Percentiles rank a stretch among this genome's conserved stretches.
These are phyloP conservation scores for Lactarius pseudohatsudake DNA, from an alignment of 768 basidiomycete species.

Conservation along the genomic window DNA sequence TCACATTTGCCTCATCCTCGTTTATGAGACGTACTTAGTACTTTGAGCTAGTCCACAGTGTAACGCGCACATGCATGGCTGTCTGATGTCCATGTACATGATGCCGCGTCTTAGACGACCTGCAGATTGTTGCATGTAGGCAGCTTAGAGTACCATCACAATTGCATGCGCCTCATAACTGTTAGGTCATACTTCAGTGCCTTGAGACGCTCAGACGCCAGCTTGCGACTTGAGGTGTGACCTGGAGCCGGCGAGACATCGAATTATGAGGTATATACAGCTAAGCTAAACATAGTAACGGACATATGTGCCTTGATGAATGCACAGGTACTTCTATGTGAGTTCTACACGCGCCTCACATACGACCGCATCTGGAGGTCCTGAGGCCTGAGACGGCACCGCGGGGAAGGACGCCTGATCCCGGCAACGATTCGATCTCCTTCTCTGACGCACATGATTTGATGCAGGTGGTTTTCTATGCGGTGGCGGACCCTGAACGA, in stretches of 20 bases:
- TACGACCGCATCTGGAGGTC: no score
- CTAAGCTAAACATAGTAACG: no score
- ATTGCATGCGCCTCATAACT: neutral
- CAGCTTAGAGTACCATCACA: neutral
- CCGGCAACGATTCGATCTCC: no score
- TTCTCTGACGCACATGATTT: no score
- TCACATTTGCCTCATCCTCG: neutral
- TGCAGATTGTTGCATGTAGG: neutral
- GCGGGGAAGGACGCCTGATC: no score
- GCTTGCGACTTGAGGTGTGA: neutral
- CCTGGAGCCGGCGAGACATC: neutral
- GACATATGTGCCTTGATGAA: no score
- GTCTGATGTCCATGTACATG: conserved; percentile 1
- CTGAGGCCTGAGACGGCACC: no score
- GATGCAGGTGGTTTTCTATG: no score
- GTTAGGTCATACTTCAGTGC: neutral
- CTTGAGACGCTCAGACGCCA: neutral
- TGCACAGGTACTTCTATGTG: neutral
- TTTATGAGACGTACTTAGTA: neutral
- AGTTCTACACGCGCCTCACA: neutral
- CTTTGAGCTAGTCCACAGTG: neutral
- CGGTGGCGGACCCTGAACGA: no score
- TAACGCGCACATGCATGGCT: neutral
- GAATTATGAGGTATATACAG: neutral
- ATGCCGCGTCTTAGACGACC: neutral